A percentile compares a stretch with the other conserved stretches of the same genome.
Conservation (phyloP, 2,329 filamentous ascomycete species). For the Neurospora sp. region DNA sequence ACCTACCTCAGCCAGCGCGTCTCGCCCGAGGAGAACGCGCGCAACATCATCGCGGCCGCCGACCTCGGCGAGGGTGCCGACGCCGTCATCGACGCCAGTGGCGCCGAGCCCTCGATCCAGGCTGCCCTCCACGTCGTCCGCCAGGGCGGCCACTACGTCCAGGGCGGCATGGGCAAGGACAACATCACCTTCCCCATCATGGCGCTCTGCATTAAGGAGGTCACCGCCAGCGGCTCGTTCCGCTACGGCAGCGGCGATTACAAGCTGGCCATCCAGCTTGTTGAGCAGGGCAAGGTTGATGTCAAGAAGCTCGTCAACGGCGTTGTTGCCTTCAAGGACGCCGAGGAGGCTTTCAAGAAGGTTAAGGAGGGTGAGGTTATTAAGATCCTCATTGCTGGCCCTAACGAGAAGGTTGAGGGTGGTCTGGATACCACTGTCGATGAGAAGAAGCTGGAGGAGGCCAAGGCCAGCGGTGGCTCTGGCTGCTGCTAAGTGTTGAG, state of each 20-base stretch:
- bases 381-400: slow-evolving; percentile 58
- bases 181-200: slow-evolving; percentile 91
- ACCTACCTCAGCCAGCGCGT: slow-evolving; percentile 55
- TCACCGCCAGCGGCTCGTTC: slow-evolving; percentile 80
- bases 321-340: slow-evolving; percentile 69
- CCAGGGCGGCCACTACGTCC: slow-evolving; percentile 67
- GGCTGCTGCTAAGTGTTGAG: slow-evolving; percentile 13
- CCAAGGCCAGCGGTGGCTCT: slow-evolving; percentile 5
- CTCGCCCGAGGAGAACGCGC: slow-evolving; percentile 63
- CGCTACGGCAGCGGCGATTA: slow-evolving; percentile 86
- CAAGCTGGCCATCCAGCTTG: slow-evolving; percentile 68
- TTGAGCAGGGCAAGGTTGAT: slow-evolving; percentile 62
- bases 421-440: slow-evolving; percentile 12
- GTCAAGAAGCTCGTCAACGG: slow-evolving; percentile 75
- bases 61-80: slow-evolving; percentile 61
- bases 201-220: slow-evolving; percentile 80
- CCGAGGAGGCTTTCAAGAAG: slow-evolving; percentile 78
- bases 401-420: slow-evolving; percentile 44
- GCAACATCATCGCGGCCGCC: slow-evolving; percentile 52
- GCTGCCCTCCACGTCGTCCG: slow-evolving; percentile 61
- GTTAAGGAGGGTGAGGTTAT: slow-evolving; percentile 75
- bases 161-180: slow-evolving; percentile 81
- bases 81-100: slow-evolving; percentile 70
- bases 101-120: slow-evolving; percentile 71
- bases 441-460: slow-evolving; percentile 13